Evolutionary conservation across 2,329 filamentous ascomycete species (phyloP).

Genomic region (Xylaria sp.): DNA sequence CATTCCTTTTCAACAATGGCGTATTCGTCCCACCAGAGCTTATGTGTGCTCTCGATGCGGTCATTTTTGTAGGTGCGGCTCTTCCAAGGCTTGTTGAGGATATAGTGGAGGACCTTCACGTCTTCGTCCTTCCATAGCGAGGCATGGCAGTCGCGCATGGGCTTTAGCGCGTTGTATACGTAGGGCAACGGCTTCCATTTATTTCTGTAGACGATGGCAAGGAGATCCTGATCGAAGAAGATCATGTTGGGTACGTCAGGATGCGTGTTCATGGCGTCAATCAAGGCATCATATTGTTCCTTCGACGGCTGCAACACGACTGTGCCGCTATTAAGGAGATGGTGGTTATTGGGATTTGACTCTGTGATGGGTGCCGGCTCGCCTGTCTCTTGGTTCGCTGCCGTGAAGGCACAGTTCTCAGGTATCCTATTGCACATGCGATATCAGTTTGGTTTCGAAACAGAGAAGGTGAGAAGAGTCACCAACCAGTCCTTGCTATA

Average conservation of each 20-base stretch:
- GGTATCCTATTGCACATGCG: constrained; percentile 41
- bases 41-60: constrained; percentile 48
- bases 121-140: constrained; percentile 45
- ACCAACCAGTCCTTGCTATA: constrained; percentile 50
- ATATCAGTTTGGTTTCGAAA: constrained; percentile 7
- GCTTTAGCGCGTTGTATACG: constrained; percentile 49
- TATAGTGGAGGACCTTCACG: constrained; percentile 48
- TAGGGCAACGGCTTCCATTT: constrained; percentile 49
- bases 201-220: constrained; percentile 47
- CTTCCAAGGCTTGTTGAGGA: constrained; percentile 50
- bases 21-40: constrained; percentile 51
- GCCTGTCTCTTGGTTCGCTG: constrained; percentile 47
- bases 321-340: constrained; percentile 52
- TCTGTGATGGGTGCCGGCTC: constrained; percentile 45
- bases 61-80: constrained; percentile 42
- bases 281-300: constrained; percentile 46
- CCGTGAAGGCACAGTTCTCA: constrained; percentile 49
- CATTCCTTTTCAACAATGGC: constrained; percentile 47
- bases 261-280: constrained; percentile 49
- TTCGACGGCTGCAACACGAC: constrained; percentile 50
- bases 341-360: constrained; percentile 48
- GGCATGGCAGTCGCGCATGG: constrained; percentile 48
- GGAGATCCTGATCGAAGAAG: constrained; percentile 50
- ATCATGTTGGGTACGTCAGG: constrained; percentile 48
- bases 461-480: not conserved